Percentiles rank a stretch among this genome's conserved stretches.
These are phyloP conservation scores for Lasiodiplodia sp. DNA, from an alignment of 2,329 filamentous ascomycete species.

Conservation along the genomic window DNA sequence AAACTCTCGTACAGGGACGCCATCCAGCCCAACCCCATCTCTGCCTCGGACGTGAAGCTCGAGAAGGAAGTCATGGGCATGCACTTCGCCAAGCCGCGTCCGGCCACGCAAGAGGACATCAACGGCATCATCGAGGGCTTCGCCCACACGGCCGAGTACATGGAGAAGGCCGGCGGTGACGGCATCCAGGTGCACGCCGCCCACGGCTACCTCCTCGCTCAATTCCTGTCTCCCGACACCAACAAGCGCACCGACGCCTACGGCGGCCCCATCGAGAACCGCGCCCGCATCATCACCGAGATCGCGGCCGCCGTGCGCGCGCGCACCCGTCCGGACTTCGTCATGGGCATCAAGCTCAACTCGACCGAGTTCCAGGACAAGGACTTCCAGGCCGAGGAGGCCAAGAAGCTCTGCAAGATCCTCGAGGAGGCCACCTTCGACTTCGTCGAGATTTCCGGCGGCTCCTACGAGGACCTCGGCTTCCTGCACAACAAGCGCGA, in stretches of 20 bases:
- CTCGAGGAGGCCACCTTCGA: constrained; percentile 57
- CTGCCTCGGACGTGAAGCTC: constrained; percentile 55
- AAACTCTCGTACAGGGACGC: constrained; percentile 33
- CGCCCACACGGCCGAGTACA: constrained; percentile 65
- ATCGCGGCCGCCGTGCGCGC: constrained; percentile 43
- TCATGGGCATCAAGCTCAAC: constrained; percentile 63
- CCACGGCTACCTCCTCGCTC: constrained; percentile 48
- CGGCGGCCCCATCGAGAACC: constrained; percentile 46
- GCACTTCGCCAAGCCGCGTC: constrained; percentile 58
- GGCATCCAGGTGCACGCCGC: constrained; percentile 52
- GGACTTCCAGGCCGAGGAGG: constrained; percentile 57
- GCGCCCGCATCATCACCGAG: constrained; percentile 44
- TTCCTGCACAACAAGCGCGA: constrained; percentile 60
- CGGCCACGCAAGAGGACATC: constrained; percentile 61
- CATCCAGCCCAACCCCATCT: constrained; percentile 56
- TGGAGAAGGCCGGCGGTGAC: constrained; percentile 65
- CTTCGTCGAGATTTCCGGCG: constrained; percentile 65
- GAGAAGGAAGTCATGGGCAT: constrained; percentile 49
- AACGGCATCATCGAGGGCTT: constrained; percentile 64
- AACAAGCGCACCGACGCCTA: constrained; percentile 47
- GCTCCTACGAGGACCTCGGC: constrained; percentile 62
- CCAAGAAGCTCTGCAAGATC: constrained; percentile 52
- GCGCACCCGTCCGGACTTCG: constrained; percentile 44
- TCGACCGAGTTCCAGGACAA: constrained; percentile 58
- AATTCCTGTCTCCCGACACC: constrained; percentile 47